These are phyloP conservation scores for Cardiospermum halicacabum DNA, from an alignment of 345 rosid species.

Conservation along the genomic window DNA sequence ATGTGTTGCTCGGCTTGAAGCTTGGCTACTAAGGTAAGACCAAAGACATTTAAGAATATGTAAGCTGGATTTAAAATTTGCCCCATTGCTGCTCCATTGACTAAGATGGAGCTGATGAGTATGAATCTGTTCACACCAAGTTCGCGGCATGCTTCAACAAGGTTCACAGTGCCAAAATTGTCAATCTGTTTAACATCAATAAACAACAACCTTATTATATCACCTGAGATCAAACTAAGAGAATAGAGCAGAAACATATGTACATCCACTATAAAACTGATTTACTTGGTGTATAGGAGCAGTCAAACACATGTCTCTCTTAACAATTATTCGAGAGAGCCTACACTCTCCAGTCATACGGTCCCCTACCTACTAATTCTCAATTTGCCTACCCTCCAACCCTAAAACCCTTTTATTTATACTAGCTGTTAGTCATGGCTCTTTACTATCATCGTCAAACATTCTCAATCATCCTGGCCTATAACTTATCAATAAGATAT, in stretches of 20 bases:
- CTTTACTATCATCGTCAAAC: too few relatives aligned
- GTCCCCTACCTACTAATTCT: too few relatives aligned
- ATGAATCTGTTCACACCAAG: conserved; percentile 61
- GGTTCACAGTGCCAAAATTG: conserved; percentile 75
- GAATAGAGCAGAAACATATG: background rate
- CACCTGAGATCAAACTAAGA: conserved; percentile 3
- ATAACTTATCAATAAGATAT: too few relatives aligned
- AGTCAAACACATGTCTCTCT: too few relatives aligned
- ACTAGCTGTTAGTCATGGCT: too few relatives aligned
- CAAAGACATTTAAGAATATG: conserved; percentile 76
- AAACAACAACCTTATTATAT: background rate
- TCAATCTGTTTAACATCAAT: conserved; percentile 46
- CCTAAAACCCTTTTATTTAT: too few relatives aligned
- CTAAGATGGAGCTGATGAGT: conserved; percentile 80
- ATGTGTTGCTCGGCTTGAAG: conserved; percentile 87
- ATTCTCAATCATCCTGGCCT: too few relatives aligned
- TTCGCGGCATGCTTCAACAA: conserved; percentile 81
- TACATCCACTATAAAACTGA: too few relatives aligned
- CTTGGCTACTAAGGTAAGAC: conserved; percentile 83
- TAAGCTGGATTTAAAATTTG: conserved; percentile 88
- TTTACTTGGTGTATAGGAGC: too few relatives aligned
- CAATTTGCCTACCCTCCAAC: too few relatives aligned
- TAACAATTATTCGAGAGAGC: too few relatives aligned
- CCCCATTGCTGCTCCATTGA: conserved; percentile 96
- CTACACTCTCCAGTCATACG: too few relatives aligned